These are phyloP conservation scores for Gossypium trilobum DNA, from an alignment of 441 rosid species.

Conservation along the genomic window DNA sequence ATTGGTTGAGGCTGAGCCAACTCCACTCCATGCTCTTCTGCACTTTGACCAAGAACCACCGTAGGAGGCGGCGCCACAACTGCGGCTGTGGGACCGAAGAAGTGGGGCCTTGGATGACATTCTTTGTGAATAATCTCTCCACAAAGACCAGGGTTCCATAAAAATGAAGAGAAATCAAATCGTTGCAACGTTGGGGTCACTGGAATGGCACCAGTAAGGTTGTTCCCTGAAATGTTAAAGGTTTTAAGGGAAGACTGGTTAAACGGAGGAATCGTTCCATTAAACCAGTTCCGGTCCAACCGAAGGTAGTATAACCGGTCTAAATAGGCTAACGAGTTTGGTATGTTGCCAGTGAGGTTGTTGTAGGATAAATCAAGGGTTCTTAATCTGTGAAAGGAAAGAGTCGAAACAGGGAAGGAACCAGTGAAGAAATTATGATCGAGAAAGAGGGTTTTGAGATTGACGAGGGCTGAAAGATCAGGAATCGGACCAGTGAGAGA, in stretches of 20 bases:
- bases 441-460: constrained; percentile 63
- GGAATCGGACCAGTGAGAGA: constrained; percentile 73
- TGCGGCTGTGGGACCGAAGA: constrained; percentile 43
- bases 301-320: constrained; percentile 53
- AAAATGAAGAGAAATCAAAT: constrained; percentile 52
- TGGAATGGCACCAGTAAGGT: constrained; percentile 65
- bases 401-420: constrained; percentile 51
- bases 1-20: constrained; percentile 30
- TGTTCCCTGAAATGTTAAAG: constrained; percentile 67
- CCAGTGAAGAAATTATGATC: constrained; percentile 61
- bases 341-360: constrained; percentile 49
- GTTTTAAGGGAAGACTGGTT: constrained; percentile 59
- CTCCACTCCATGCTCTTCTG: constrained; percentile 41
- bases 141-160: constrained; percentile 62
- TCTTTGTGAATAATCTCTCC: constrained; percentile 80
- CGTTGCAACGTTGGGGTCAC: constrained; percentile 49
- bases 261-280: constrained; percentile 56
- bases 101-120: constrained; percentile 51
- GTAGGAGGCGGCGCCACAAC: constrained; percentile 30
- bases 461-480: constrained; percentile 52
- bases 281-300: constrained; percentile 53
- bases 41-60: constrained; percentile 40
- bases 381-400: constrained; percentile 51
- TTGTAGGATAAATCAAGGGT: constrained; percentile 59
- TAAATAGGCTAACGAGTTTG: constrained; percentile 30